Conservation (phyloP, 2,329 filamentous ascomycete species). For the Aspergillaceae sp. region DNA sequence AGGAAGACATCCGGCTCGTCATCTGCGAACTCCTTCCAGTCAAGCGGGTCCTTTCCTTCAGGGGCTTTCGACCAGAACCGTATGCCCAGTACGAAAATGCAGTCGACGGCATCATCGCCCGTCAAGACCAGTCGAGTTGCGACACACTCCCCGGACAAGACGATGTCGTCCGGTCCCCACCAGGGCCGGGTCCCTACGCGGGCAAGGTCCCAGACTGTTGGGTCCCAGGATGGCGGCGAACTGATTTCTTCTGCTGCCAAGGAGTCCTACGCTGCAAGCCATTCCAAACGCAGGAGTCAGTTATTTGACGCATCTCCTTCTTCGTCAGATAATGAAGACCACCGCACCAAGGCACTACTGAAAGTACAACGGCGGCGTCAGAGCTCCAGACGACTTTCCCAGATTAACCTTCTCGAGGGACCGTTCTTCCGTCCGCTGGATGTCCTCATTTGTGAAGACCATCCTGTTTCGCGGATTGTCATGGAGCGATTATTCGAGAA, state of each 20-base stretch:
- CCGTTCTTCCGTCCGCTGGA: constrained; percentile 86
- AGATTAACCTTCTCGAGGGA: constrained; percentile 74
- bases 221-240: constrained; percentile 78
- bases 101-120: constrained; percentile 48
- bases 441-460: constrained; percentile 93
- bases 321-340: constrained; percentile 93
- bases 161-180: constrained; percentile 49
- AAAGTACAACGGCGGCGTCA: constrained; percentile 91
- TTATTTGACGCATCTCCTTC: constrained; percentile 95
- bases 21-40: constrained; percentile 73
- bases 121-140: constrained; percentile 37
- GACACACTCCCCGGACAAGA: constrained; percentile 52
- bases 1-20: constrained; percentile 89
- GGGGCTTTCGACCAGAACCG: constrained; percentile 65
- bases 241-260: constrained; percentile 56
- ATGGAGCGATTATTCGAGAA: constrained; percentile 98
- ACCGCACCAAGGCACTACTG: constrained; percentile 79
- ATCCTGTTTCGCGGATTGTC: constrained; percentile 93
- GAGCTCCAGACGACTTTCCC: constrained; percentile 86
- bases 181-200: constrained; percentile 58
- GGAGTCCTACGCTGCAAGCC: constrained; percentile 52
- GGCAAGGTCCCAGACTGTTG: constrained; percentile 81
- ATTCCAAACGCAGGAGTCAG: constrained; percentile 86
- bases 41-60: constrained; percentile 60
- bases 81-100: constrained; percentile 43